Evolutionary conservation across 305 asterid species (phyloP).

Genomic region (Ilex paraguariensis): DNA sequence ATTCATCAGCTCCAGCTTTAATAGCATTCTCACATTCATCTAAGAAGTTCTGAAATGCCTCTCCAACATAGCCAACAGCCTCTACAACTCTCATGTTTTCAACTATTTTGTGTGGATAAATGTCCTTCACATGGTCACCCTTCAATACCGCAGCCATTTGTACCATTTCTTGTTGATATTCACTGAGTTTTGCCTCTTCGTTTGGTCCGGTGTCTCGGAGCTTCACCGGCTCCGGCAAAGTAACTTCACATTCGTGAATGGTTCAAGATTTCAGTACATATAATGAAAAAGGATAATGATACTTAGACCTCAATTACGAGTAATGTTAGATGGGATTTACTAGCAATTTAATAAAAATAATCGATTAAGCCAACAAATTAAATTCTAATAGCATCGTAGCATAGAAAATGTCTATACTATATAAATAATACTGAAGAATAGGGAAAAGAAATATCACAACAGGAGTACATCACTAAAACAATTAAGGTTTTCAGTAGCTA

Average conservation of each 20-base stretch:
- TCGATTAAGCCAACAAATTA: too few relatives aligned
- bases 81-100: constrained; percentile 48
- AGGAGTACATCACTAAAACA: too few relatives aligned
- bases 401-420: too few relatives aligned
- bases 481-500: too few relatives aligned
- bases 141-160: constrained; percentile 61
- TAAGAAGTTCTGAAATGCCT: constrained; percentile 44
- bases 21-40: constrained; percentile 42
- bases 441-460: too few relatives aligned
- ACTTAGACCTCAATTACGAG: too few relatives aligned
- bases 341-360: too few relatives aligned
- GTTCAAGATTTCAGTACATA: too few relatives aligned
- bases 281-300: too few relatives aligned
- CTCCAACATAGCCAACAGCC: constrained; percentile 46
- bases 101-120: constrained; percentile 28
- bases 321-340: too few relatives aligned
- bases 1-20: constrained; percentile 43
- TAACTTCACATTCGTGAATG: constrained; percentile 18
- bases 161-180: constrained; percentile 60
- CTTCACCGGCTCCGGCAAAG: constrained; percentile 41
- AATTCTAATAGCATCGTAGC: too few relatives aligned
- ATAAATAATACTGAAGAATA: too few relatives aligned
- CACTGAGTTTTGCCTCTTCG: constrained; percentile 50
- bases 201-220: constrained; percentile 35
- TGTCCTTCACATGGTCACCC: constrained; percentile 44